phyloP scores from a whole-genome alignment of 2,329 filamentous ascomycete genomes.

The Colletotrichum gigasporum region DNA sequence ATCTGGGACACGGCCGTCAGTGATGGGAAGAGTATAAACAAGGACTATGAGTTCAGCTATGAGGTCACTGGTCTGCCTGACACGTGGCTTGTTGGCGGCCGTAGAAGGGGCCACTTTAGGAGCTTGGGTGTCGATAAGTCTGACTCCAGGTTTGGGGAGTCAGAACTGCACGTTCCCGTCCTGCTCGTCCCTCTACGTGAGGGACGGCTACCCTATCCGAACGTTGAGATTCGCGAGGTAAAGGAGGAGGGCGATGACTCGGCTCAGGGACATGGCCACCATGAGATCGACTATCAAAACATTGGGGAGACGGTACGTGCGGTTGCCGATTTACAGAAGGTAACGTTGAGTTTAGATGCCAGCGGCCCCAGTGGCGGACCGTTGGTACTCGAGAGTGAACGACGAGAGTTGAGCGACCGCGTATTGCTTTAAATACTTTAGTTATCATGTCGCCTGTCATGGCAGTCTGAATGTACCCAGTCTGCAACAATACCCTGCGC shows the following conservation, averaged over 20 bases:
- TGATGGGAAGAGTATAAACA: constrained; percentile 24
- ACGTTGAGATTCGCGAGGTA: constrained; percentile 78
- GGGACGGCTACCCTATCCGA: constrained; percentile 81
- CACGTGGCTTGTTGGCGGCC: constrained; percentile 86
- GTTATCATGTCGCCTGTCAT: too few species aligned
- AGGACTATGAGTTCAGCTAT: constrained; percentile 78
- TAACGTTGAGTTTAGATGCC: constrained; percentile 77
- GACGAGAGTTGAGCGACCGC: constrained; percentile 43
- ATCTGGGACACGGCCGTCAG: constrained; percentile 64
- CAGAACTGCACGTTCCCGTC: constrained; percentile 70
- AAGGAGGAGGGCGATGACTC: constrained; percentile 40
- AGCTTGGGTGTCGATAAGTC: constrained; percentile 53
- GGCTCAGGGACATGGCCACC: constrained; percentile 53
- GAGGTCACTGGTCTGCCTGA: constrained; percentile 80
- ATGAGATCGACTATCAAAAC: constrained; percentile 84
- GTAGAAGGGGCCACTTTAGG: constrained; percentile 80
- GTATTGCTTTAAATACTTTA: constrained; percentile 43
- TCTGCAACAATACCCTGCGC: too few species aligned
- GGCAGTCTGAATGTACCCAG: too few species aligned
- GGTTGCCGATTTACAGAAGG: constrained; percentile 73
- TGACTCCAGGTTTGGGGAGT: constrained; percentile 50
- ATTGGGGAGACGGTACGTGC: constrained; percentile 81
- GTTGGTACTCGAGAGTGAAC: constrained; percentile 72
- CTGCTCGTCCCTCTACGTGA: constrained; percentile 83
- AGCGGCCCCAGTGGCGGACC: constrained; percentile 73